Evolutionary conservation across 2,329 filamentous ascomycete genomes (phyloP).

Genomic region (Pseudogymnoascus sp.): DNA sequence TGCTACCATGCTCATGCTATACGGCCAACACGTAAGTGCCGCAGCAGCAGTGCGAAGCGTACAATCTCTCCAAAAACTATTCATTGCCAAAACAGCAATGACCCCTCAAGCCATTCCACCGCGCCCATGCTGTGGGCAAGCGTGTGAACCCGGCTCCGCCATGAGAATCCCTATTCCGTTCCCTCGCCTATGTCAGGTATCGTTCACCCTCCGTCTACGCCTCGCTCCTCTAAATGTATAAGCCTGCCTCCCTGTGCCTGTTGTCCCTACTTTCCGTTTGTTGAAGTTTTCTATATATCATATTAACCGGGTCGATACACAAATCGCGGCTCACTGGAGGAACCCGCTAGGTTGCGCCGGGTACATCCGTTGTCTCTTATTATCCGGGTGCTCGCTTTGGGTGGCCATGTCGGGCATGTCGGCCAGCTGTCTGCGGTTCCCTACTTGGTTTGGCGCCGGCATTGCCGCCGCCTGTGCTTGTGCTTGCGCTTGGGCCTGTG

Average conservation of each 20-base stretch:
- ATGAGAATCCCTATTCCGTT: neutral
- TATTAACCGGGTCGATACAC: slow-evolving; percentile 2
- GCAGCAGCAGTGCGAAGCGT: neutral
- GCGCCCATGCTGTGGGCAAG: neutral
- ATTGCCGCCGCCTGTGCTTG: slow-evolving; percentile 4
- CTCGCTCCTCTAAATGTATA: slow-evolving; percentile 6
- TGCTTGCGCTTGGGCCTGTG: slow-evolving; percentile 5
- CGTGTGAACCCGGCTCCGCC: neutral
- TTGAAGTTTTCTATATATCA: slow-evolving; percentile 5
- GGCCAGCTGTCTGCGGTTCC: neutral
- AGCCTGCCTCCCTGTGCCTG: neutral
- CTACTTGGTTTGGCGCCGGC: neutral
- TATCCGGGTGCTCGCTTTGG: slow-evolving; percentile 25
- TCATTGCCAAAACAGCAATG: slow-evolving; percentile 5
- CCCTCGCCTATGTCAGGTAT: neutral
- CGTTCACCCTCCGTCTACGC: neutral
- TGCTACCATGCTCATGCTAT: neutral
- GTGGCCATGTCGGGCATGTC: slow-evolving; percentile 3
- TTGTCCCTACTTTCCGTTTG: slow-evolving; percentile 1
- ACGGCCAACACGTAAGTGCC: neutral
- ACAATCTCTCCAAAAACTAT: neutral
- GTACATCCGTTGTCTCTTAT: slow-evolving; percentile 29
- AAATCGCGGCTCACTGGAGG: slow-evolving; percentile 15
- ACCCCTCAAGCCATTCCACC: neutral
- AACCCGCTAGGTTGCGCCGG: slow-evolving; percentile 19